Base-by-base conservation (phyloP, 352 stramenopile genomes). In the Phytopythium mirpurense region DNA sequence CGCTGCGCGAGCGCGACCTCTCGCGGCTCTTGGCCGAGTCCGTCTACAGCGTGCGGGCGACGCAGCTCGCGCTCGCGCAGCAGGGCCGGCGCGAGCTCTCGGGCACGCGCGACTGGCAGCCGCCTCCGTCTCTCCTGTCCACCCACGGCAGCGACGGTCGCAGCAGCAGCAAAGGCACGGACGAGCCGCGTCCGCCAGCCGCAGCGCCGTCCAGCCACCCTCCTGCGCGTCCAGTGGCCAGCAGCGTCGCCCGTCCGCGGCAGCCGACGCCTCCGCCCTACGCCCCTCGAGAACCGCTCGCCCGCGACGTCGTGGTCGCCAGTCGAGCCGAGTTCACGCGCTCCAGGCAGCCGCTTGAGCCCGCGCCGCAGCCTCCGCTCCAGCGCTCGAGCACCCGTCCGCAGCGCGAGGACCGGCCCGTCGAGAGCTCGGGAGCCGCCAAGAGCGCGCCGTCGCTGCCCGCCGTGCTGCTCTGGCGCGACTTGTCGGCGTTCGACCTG, bases 31-130 rank as follows among this genome's bases (percentile, higher is more conserved):
- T 67, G 23, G 50, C 68, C 19, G 58, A 44, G 18, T 81, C 70
- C 1, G 40, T 74, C 3, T 83, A 83, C 59, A 65, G 62, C 47
- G 67, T 83, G 60, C 72, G 71, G 2, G 61, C 63, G 12, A 61
- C 72, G 24, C 70, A 81, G 21, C 51, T 81, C 2, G 68, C 69
- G 21, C 63, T 83, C 12, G 60, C 78, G 27, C 56, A 68, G 16
- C 49, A 78, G 19, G 51, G 43, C 3, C 34, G 31, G 18, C 41
- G 35, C 34, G 38, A 21, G 18, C 12, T 29, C 10, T 24, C 42
- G 19, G 59, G 1, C 40, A 12, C 19, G 32, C 41, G 29, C 23
- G 52, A 56, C 51, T 27, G 32, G 43, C 29, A 32, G 7, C n/a
- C 6, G 54, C 50, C 14, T 23, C 35, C 36, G 11, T 6, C 36